These are phyloP conservation scores for Rhizopogon salebrosus DNA, from an alignment of 768 basidiomycete species.

Conservation along the genomic window DNA sequence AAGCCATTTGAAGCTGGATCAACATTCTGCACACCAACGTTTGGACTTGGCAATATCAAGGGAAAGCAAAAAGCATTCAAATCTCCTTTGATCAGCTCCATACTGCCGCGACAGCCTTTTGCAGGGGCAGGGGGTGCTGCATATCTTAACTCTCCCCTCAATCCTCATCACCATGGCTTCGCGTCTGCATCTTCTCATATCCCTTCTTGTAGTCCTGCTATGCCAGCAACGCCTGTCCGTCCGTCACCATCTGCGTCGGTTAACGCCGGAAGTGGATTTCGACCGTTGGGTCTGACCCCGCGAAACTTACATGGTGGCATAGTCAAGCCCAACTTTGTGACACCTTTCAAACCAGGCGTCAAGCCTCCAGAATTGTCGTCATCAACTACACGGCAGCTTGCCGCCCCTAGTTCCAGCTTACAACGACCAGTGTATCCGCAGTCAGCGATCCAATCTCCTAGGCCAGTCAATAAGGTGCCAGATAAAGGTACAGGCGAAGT, in stretches of 20 bases:
- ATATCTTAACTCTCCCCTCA: constrained; percentile 20
- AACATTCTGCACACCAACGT: constrained; percentile 9
- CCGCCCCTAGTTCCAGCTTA: neutral
- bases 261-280: constrained; percentile 12
- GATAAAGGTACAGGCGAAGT: constrained; percentile 1
- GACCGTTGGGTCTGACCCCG: constrained; percentile 20
- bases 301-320: constrained; percentile 21
- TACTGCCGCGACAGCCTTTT: constrained; percentile 3
- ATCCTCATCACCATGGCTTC: constrained; percentile 2
- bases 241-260: constrained; percentile 26
- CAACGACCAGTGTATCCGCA: constrained; percentile 20
- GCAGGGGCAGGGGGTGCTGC: constrained; percentile 26
- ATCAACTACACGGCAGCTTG: neutral
- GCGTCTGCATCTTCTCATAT: constrained; percentile 6
- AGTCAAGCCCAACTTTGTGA: constrained; percentile 41
- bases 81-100: constrained; percentile 34
- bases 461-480: constrained; percentile 6
- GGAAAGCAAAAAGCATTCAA: constrained; percentile 37
- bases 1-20: constrained; percentile 21
- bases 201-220: neutral
- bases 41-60: constrained; percentile 3
- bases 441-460: constrained; percentile 5
- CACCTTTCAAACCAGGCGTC: constrained; percentile 57
- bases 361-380: constrained; percentile 31
- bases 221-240: constrained; percentile 31